These are phyloP conservation scores for Nicotiana tomentosiformis DNA, from an alignment of 257 asterid species.

Conservation along the genomic window DNA sequence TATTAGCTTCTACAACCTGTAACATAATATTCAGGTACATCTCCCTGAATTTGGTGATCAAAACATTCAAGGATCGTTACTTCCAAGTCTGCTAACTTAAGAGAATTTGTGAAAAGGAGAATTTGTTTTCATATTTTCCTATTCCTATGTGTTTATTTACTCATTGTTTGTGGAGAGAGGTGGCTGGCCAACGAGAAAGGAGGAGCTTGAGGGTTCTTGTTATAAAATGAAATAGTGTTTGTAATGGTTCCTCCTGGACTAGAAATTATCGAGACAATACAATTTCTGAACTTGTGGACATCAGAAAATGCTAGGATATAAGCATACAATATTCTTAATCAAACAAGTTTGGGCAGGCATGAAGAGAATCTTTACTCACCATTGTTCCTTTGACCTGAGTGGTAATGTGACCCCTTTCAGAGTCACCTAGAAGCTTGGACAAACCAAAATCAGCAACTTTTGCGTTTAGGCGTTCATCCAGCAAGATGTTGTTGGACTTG, in stretches of 20 bases:
- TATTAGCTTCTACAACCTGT: background rate
- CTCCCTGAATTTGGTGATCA: background rate
- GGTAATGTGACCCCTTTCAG: constrained; percentile 63
- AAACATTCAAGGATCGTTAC: background rate
- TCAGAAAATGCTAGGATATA: background rate
- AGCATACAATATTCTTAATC: background rate
- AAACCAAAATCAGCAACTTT: constrained; percentile 97
- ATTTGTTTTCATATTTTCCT: background rate
- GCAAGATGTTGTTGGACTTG: constrained; percentile 69
- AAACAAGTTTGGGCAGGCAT: background rate
- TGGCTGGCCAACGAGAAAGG: background rate
- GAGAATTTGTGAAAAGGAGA: background rate
- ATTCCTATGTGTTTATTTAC: background rate
- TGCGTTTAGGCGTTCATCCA: constrained; percentile 69
- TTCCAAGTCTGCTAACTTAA: background rate
- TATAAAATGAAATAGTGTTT: background rate
- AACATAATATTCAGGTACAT: too few relatives aligned
- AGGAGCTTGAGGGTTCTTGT: background rate
- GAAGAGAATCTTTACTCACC: constrained; percentile 38
- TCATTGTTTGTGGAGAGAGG: background rate
- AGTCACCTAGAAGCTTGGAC: constrained; percentile 62
- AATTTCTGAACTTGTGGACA: background rate
- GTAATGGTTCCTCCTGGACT: background rate
- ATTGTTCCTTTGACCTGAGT: constrained; percentile 98
- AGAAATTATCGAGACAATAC: background rate